Conservation (phyloP, 768 basidiomycete genomes). For the Lentinula edodes region DNA sequence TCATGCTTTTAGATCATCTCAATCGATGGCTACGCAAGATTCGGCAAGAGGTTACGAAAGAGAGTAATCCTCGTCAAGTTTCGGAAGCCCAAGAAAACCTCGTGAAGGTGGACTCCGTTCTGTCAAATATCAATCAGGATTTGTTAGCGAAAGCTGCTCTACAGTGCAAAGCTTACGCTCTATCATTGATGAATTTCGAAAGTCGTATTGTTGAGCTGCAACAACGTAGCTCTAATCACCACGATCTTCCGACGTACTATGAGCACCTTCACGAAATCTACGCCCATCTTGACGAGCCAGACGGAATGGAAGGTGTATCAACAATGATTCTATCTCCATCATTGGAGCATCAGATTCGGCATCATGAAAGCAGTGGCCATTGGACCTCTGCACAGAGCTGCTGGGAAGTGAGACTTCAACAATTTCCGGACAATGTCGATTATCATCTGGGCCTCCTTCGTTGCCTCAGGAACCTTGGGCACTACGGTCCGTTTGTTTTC, state of each 20-base stretch:
- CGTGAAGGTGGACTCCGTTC: constrained; percentile 68
- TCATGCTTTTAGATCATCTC: constrained; percentile 91
- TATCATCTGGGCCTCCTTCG: constrained; percentile 87
- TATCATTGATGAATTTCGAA: constrained; percentile 94
- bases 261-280: constrained; percentile 95
- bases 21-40: constrained; percentile 82
- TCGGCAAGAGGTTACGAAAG: constrained; percentile 60
- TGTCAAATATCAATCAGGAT: constrained; percentile 79
- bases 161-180: constrained; percentile 89
- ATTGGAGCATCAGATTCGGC: constrained; percentile 92
- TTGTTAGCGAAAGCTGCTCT: constrained; percentile 93
- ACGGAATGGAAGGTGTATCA: constrained; percentile 98
- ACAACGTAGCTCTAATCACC: constrained; percentile 31
- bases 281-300: constrained; percentile 92
- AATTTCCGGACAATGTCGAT: constrained; percentile 82
- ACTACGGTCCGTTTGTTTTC: constrained; percentile 71
- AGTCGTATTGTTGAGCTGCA: constrained; percentile 61
- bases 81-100: constrained; percentile 53
- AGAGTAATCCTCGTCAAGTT: constrained; percentile 48
- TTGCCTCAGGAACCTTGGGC: constrained; percentile 90
- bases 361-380: constrained; percentile 93
- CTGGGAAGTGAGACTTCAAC: constrained; percentile 94
- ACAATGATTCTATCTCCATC: constrained; percentile 83
- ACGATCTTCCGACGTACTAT: constrained; percentile 65
- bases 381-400: constrained; percentile 99